Percentiles rank a stretch among this genome's conserved stretches.
phyloP scores from a whole-genome alignment of 192 early-diverging fungal species.

The Coemansia sp. region DNA sequence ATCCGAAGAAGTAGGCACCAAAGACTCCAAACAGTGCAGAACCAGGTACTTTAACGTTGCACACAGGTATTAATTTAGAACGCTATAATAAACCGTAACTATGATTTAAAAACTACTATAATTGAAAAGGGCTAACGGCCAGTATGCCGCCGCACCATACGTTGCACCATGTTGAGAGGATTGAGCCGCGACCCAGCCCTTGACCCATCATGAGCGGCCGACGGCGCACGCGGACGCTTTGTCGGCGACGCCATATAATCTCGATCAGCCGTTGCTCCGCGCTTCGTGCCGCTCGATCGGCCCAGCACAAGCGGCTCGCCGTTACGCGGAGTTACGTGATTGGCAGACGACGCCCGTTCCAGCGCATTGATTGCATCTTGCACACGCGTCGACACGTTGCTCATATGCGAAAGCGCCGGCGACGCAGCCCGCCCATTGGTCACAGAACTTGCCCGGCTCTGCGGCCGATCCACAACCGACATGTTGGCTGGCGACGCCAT shows the following conservation, averaged over 20 bases:
- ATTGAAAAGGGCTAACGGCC: slow-evolving; percentile 8
- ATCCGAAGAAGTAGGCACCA: neutral
- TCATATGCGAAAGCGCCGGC: slow-evolving; percentile 36
- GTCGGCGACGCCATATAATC: slow-evolving; percentile 30
- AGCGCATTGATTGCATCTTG: slow-evolving; percentile 38
- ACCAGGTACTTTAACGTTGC: neutral
- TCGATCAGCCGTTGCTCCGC: slow-evolving; percentile 8
- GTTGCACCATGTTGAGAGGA: slow-evolving; percentile 15
- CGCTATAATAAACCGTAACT: neutral
- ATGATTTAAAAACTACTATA: neutral
- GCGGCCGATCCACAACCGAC: slow-evolving; percentile 6
- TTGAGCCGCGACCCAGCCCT: slow-evolving; percentile 12
- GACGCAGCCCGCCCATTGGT: slow-evolving; percentile 27
- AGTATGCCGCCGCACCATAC: slow-evolving; percentile 25
- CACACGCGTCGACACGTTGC: slow-evolving; percentile 33
- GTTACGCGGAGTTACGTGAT: neutral
- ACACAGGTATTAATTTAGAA: neutral
- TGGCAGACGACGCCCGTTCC: slow-evolving; percentile 18
- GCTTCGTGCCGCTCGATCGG: slow-evolving; percentile 26
- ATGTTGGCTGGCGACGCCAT: slow-evolving; percentile 13
- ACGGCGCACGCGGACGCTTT: slow-evolving; percentile 35
- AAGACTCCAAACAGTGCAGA: neutral
- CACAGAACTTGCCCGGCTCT: slow-evolving; percentile 13
- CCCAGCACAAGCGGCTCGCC: neutral
- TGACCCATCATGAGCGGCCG: neutral